Base-by-base conservation (phyloP, 768 basidiomycete genomes). In the Chiua virens region DNA sequence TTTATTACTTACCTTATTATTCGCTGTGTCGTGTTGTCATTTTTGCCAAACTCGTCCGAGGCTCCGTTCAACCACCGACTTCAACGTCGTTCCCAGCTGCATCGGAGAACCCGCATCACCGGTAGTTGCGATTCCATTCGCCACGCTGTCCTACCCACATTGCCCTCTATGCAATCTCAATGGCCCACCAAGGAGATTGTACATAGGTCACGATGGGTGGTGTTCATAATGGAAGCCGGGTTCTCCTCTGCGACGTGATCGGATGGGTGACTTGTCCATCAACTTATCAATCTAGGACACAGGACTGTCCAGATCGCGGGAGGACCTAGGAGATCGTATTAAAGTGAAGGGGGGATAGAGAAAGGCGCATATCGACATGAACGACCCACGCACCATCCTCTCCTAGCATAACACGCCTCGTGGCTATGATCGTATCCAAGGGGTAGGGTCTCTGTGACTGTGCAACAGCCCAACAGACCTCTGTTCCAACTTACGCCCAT, bases 81-180 rank as follows among this genome's bases (percentile, higher is more conserved):
- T 15, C 8, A 21, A n/a, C 28, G 14, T 35, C 7, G 36, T 52
- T 62, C 60, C 51, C 59, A 59, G 45, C 49, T 34, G 18, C 36
- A 9, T 44, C 60, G 64, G 56, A 46, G 34, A 15, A 40, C 42
- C 39, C 63, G 64, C 55, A 41, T 13, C 27, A 58, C 63, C 61
- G 64, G 56, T 44, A 43, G n/a, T 27, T 42, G 63, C 58, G 63
- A 51, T 23, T n/a, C 21, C 48, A 44, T 34, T 47, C 44, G 37
- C 32, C n/a, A 36, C 3, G 32, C 17, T 15, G 28, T 4, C 23
- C 35, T 20, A 17, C 15, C 34, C 15, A 34, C 6, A 17, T 17
- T 8, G 15, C 7, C 34, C 17, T 5, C 34, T 34, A 8, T 34
- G 15, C 34, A 34, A 15, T 34, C 34, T 15, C 32, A 32, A 32